Conservation (phyloP, 371 early-diverging fungal species). For the Syncephalastrum sp. region DNA sequence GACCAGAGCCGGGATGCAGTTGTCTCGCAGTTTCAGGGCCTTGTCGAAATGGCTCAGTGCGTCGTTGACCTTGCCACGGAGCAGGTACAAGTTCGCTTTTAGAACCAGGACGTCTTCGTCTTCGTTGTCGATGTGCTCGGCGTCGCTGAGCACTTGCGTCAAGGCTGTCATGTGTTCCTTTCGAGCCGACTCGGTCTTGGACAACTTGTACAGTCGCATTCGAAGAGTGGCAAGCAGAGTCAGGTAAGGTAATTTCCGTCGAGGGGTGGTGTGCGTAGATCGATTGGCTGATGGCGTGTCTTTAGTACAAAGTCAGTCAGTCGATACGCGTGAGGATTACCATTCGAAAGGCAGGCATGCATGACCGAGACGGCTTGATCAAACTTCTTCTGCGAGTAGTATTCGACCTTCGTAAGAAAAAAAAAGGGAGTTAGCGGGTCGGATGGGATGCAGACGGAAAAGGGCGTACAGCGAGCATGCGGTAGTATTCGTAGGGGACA, state of each 20-base stretch:
- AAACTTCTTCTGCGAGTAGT: constrained; percentile 64
- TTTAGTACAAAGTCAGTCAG: constrained; percentile 1
- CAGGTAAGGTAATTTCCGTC: constrained; percentile 65
- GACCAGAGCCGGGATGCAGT: constrained; percentile 75
- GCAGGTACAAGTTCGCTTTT: constrained; percentile 65
- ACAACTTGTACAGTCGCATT: constrained; percentile 41
- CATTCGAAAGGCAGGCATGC: constrained; percentile 59
- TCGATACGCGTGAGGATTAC: constrained; percentile 26
- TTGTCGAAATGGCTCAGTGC: constrained; percentile 69
- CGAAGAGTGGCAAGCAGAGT: constrained; percentile 67
- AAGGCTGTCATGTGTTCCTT: constrained; percentile 42
- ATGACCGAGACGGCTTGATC: constrained; percentile 63
- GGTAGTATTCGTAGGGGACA: constrained; percentile 69
- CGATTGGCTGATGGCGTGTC: constrained; percentile 23
- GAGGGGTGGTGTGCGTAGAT: constrained; percentile 53
- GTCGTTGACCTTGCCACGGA: constrained; percentile 59
- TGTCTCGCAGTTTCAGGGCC: constrained; percentile 59
- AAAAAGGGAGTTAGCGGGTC: not conserved
- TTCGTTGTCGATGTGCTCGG: constrained; percentile 69
- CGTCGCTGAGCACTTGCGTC: constrained; percentile 72
- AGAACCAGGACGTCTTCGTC: constrained; percentile 70
- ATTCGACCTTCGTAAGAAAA: constrained; percentile 61
- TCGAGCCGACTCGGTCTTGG: constrained; percentile 24
- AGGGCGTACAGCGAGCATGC: constrained; percentile 71
- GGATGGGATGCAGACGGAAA: not conserved